Percentiles rank a stretch among this genome's conserved stretches.
Conservation (phyloP, 208 protist genomes). For the Crithidia expoeki region DNA sequence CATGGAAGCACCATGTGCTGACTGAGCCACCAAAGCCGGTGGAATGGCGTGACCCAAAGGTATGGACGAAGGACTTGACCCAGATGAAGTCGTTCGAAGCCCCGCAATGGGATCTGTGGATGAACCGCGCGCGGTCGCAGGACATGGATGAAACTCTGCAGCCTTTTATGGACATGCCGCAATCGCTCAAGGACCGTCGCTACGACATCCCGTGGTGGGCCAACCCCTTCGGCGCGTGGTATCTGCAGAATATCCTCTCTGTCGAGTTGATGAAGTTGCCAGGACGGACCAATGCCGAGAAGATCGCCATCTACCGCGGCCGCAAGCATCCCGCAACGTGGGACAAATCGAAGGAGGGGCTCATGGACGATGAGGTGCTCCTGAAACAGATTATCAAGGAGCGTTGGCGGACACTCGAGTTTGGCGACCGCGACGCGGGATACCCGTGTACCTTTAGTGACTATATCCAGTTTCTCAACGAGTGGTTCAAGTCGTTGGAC, state of each 20-base stretch:
- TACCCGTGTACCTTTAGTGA: constrained; percentile 92
- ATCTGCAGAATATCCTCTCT: constrained; percentile 92
- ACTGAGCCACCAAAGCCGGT: constrained; percentile 89
- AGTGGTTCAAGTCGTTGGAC: constrained; percentile 94
- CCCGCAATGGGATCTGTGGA: constrained; percentile 92
- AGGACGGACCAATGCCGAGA: constrained; percentile 88
- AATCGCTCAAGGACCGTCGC: constrained; percentile 90
- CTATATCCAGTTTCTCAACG: constrained; percentile 94
- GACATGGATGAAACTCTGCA: constrained; percentile 93
- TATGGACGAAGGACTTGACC: constrained; percentile 90
- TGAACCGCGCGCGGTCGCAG: constrained; percentile 81
- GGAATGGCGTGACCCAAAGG: constrained; percentile 91
- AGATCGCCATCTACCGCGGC: constrained; percentile 88
- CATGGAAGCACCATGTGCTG: constrained; percentile 92
- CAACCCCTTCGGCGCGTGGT: constrained; percentile 94
- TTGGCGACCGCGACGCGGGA: constrained; percentile 87
- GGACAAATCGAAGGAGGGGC: constrained; percentile 58
- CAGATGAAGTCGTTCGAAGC: constrained; percentile 93
- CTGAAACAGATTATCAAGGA: constrained; percentile 88
- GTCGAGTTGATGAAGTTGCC: constrained; percentile 90
- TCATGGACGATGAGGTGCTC: constrained; percentile 85
- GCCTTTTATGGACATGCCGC: constrained; percentile 95
- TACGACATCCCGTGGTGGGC: constrained; percentile 95
- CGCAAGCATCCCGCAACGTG: constrained; percentile 48
- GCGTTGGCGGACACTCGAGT: constrained; percentile 91